These are phyloP conservation scores for Fusarium secorum DNA, from an alignment of 2,329 filamentous ascomycete genomes.

Conservation along the genomic window DNA sequence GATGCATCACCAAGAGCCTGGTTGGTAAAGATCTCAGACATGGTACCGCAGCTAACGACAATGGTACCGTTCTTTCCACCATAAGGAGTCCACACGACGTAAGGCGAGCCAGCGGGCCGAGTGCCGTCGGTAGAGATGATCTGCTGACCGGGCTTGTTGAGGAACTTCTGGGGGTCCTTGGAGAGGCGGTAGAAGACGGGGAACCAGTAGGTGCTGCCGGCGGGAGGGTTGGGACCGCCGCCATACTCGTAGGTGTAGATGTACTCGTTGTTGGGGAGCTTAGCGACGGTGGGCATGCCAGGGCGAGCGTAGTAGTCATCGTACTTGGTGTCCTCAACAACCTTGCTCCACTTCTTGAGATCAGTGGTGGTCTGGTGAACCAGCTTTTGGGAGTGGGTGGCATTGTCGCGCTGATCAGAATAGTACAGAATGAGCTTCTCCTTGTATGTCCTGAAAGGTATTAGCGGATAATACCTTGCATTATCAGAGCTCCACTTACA, in stretches of 20 bases:
- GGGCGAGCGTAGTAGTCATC: conserved; percentile 69
- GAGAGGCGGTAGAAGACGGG: conserved; percentile 57
- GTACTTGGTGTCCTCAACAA: conserved; percentile 68
- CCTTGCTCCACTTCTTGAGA: conserved; percentile 64
- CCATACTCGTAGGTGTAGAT: conserved; percentile 73
- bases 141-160: conserved; percentile 43
- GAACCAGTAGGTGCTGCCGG: conserved; percentile 48
- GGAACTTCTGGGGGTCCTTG: conserved; percentile 49
- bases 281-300: conserved; percentile 70
- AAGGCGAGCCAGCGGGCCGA: conserved; percentile 51
- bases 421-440: conserved; percentile 72
- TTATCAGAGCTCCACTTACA: conserved; percentile 41
- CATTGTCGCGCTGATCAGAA: conserved; percentile 71
- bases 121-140: conserved; percentile 46
- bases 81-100: conserved; percentile 54
- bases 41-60: conserved; percentile 51
- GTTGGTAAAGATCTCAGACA: conserved; percentile 53
- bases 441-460: conserved; percentile 56
- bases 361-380: conserved; percentile 69
- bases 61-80: conserved; percentile 57
- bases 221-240: conserved; percentile 47
- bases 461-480: neutral
- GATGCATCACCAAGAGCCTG: conserved; percentile 48
- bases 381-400: conserved; percentile 71
- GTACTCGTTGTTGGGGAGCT: conserved; percentile 60